A percentile compares a stretch with the other conserved stretches of the same genome.
Conservation (phyloP, 2,329 filamentous ascomycete species). For the Aspergillus texensis region DNA sequence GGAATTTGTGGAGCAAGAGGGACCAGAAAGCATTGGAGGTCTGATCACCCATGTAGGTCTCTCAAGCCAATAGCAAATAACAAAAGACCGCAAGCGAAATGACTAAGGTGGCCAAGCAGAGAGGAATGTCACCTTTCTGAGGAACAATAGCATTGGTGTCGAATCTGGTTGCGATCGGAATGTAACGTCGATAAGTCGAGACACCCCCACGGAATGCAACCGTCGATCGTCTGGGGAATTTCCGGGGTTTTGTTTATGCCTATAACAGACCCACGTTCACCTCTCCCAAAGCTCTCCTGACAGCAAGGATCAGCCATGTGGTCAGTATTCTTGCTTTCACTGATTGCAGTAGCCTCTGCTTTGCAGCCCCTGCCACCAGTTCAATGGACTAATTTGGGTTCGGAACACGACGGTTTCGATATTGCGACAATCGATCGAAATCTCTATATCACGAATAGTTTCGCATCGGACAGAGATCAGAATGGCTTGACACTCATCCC, state of each 20-base stretch:
- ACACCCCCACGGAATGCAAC: slow-evolving; percentile 10
- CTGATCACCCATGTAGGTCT: background rate
- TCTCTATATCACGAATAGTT: slow-evolving; percentile 44
- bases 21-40: background rate
- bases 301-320: slow-evolving; percentile 5
- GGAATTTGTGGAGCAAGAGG: too few relatives aligned
- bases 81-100: background rate
- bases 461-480: slow-evolving; percentile 46
- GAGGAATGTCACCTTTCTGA: background rate
- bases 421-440: slow-evolving; percentile 5
- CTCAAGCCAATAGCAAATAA: background rate
- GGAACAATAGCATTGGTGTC: background rate
- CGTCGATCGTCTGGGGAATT: slow-evolving; percentile 1
- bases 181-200: slow-evolving; percentile 3
- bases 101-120: background rate
- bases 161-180: background rate
- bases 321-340: background rate
- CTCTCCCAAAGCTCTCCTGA: background rate
- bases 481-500: slow-evolving; percentile 56
- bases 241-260: background rate
- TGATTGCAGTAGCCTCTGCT: background rate
- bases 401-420: background rate
- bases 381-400: background rate
- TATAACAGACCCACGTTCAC: background rate
- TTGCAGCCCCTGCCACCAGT: slow-evolving; percentile 7